Percentiles rank a stretch among this genome's conserved stretches.
These are phyloP conservation scores for Hordeum vulgare DNA, from an alignment of 176 grass and related monocot genomes.

Conservation along the genomic window MorexV3_pseudomolecules_assembly NC_058519.1:611739533-611740032, in stretches of 20 bases:
- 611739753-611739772: neutral
- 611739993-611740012: no score
- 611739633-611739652: neutral
- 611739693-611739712: neutral
- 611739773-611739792: neutral
- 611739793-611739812: no score
- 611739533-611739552: neutral
- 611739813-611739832: neutral
- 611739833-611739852: neutral
- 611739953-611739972: no score
- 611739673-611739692: neutral
- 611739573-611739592: neutral
- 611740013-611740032: no score
- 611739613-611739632: neutral
- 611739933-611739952: no score
- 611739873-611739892: neutral
- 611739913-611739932: no score
- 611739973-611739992: no score
- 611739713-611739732: neutral
- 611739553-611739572: neutral
- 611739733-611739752: constrained; percentile 2
- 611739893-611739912: neutral
- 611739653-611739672: constrained; percentile 9
- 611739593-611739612: constrained; percentile 8
- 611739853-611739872: neutral